Evolutionary conservation across 768 basidiomycete genomes (phyloP), one percentile per base, ranked within the genome.

Genomic region (Termitomyces sp.): DNA sequence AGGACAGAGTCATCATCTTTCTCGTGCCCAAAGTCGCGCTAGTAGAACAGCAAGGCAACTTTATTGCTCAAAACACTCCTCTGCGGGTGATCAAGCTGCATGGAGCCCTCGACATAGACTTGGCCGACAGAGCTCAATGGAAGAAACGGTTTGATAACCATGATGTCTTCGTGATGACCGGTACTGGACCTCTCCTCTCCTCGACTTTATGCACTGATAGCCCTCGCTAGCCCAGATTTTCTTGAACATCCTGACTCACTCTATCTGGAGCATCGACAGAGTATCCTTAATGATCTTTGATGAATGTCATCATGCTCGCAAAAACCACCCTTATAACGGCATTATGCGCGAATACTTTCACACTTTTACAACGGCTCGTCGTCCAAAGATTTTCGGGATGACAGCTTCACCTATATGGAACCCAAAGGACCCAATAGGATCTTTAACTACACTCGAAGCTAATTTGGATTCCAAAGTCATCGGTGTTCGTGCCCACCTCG

Each of bases 381-480:
- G 89, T n/a, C 91, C 92, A 11, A 93, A 91, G 70, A 79, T 96
- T n/a, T 92, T 96, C 62, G 94, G 94, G 3, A 90, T 96, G 88
- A 96, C 94, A 0, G 94, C 94, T 0, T 94, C 91, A 18, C 94
- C 94, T 0, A 86, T 94, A 28, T 93, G 90, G 89, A 90, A 91
- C 63, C 80, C 85, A 13, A 88, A 84, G 63, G 83, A 92, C 56
- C 85, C 91, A 0, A 71, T 76, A 20, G 81, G 81, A 24, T 90
- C 90, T 3, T 74, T 96, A 20, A 69, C 76, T 22, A 78, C 78
- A 0, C 76, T 94, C 3, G 91, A 95, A 71, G 75, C 76, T 46
- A 92, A 89, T 65, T 66, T 94, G 71, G 82, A 92, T 70, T 82
- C 90, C 20, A 89, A 85, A 61, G 85, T 93, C 24, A 81, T 92